Evolutionary conservation across 495 filamentous ascomycete genomes (phyloP).

Genomic region (Annulohypoxylon stygium): DNA sequence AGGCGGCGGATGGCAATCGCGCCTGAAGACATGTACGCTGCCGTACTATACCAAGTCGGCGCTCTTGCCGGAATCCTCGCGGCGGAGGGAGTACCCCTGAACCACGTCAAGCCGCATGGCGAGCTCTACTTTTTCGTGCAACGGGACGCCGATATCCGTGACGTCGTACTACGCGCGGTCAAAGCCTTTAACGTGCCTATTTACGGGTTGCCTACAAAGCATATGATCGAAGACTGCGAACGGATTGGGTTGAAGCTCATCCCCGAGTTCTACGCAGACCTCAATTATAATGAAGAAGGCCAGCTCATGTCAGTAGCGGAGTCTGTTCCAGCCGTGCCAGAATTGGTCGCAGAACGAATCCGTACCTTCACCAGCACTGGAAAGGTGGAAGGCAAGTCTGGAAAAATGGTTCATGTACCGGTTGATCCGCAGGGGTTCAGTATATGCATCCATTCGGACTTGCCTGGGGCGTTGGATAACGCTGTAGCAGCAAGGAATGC

Average conservation of each 20-base stretch:
- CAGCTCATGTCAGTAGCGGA: constrained; percentile 36
- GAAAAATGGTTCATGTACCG: constrained; percentile 28
- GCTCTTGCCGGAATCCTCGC: constrained; percentile 69
- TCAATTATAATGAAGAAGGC: constrained; percentile 66
- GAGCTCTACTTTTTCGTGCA: constrained; percentile 70
- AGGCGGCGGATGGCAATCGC: constrained; percentile 67
- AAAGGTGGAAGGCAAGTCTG: constrained; percentile 21
- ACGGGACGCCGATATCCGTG: constrained; percentile 62
- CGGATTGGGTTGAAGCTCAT: constrained; percentile 65
- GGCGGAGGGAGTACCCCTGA: constrained; percentile 64
- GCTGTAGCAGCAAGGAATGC: constrained; percentile 31
- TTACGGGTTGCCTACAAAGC: constrained; percentile 65
- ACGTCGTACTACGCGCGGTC: constrained; percentile 63
- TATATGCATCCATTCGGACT: constrained; percentile 49
- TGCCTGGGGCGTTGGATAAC: constrained; percentile 47
- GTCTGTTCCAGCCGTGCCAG: constrained; percentile 24
- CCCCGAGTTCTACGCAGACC: constrained; percentile 70
- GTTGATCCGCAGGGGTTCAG: constrained; percentile 40
- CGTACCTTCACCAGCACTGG: constrained; percentile 15
- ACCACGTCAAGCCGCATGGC: constrained; percentile 73
- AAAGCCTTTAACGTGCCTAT: constrained; percentile 66
- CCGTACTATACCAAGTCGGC: constrained; percentile 70
- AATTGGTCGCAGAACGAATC: constrained; percentile 31
- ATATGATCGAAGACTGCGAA: constrained; percentile 66
- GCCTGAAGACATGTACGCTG: constrained; percentile 69